Conservation (phyloP, 2,329 filamentous ascomycete genomes). For the Monosporascus sp. region DNA sequence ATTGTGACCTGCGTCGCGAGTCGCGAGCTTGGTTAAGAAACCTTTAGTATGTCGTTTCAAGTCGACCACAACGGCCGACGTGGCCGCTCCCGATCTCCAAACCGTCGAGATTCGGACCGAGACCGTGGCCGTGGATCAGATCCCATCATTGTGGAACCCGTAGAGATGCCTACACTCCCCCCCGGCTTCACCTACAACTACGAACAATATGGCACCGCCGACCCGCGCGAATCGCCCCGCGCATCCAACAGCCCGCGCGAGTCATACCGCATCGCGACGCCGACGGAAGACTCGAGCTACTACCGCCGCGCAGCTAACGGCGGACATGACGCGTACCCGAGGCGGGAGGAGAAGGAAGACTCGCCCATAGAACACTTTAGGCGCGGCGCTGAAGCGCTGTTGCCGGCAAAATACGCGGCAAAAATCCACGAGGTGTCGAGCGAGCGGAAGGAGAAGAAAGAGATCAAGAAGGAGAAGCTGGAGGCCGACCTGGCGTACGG, state of each 20-base stretch:
- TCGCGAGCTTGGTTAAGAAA: neutral
- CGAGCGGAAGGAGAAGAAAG: constrained; percentile 28
- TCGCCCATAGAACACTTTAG: constrained; percentile 13
- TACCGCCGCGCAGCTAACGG: constrained; percentile 5
- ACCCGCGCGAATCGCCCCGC: constrained; percentile 26
- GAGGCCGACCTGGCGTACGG: constrained; percentile 50
- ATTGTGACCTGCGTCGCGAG: neutral
- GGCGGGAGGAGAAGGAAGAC: constrained; percentile 2
- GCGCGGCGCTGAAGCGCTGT: constrained; percentile 24
- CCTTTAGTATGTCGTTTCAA: constrained; percentile 44
- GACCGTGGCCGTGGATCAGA: constrained; percentile 29
- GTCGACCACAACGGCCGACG: constrained; percentile 40
- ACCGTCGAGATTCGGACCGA: constrained; percentile 30
- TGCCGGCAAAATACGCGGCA: constrained; percentile 25
- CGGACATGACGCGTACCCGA: constrained; percentile 1
- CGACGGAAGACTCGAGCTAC: constrained; percentile 7
- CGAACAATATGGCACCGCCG: constrained; percentile 14
- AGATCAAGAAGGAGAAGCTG: constrained; percentile 26
- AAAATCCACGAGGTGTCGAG: constrained; percentile 23
- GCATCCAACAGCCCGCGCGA: constrained; percentile 26
- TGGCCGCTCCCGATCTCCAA: constrained; percentile 42
- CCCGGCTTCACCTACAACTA: constrained; percentile 37
- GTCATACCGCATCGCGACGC: constrained; percentile 6
- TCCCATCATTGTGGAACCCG: constrained; percentile 34
- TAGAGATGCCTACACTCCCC: constrained; percentile 34